Evolutionary conservation across 108 stramenopile genomes (phyloP), one percentile per base, ranked within the genome.

Genomic region (Nitzschia palea): DNA sequence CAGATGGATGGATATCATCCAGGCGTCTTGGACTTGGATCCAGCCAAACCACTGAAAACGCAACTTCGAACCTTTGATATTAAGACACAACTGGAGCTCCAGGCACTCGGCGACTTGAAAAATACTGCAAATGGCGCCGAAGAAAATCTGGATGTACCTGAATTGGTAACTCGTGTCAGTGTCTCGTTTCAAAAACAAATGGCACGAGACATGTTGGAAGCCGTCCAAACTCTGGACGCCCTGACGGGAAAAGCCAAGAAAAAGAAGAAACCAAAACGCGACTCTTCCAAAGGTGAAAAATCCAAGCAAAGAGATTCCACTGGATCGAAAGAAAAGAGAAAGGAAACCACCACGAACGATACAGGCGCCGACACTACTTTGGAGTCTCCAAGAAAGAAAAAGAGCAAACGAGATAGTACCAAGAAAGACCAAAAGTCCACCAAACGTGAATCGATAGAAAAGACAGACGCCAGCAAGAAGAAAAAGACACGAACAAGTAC

Each of bases 11-110:
- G 80, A 6, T 52, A 78, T 35, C 80, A 88, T 61, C 80, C 87
- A 18, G 45, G 52, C 57, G 61, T 86, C 44, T 77, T 94, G 68
- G 93, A 94, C 56, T 53, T 89, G 23, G 86, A 91, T 65, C 82
- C 69, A 30, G 67, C 80, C 18, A 86, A 79, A 63, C 67, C 73
- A 9, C 57, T 86, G 25, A 70, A 69, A 42, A 29, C 50, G 18
- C 83, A 92, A 75, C 74, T 56, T 18, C 18, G 18, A 4, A 48
- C 8, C 5, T 48, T 48, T 48, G 47, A 48, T 20, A 20, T 20
- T 12, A 4, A 12, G 15, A 20, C 9, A 48, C 15, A 20, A 48
- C 18, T 4, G 47, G 18, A 48, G n/a, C 47, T 48, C 4, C 9
- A 48, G 4, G 47, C 15, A 48, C n/a, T 48, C 4, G 47, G 15